These are phyloP conservation scores for Dendrobium officinale DNA, from an alignment of 106 monocot species.

Conservation along the genomic window DNA sequence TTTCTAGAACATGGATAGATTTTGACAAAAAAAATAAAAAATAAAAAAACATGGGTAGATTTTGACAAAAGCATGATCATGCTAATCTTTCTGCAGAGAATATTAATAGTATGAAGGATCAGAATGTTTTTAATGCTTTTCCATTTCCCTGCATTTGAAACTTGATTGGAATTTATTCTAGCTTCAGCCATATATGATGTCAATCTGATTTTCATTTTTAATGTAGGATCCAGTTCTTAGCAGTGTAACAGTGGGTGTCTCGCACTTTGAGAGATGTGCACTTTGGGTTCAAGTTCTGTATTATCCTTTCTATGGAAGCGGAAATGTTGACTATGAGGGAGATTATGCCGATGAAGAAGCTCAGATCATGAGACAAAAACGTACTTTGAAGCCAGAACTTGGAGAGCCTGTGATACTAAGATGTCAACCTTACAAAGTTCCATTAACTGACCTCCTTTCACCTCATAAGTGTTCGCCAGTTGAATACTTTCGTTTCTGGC, in stretches of 20 bases:
- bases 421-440: constrained; percentile 93
- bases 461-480: constrained; percentile 87
- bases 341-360: constrained; percentile 78
- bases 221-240: constrained; percentile 81
- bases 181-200: not conserved
- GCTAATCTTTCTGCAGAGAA: not conserved
- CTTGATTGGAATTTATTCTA: not conserved
- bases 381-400: constrained; percentile 48
- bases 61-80: not conserved
- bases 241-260: constrained; percentile 93
- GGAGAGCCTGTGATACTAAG: constrained; percentile 88
- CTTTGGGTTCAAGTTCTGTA: constrained; percentile 98
- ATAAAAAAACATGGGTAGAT: too few relatives aligned
- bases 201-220: constrained; percentile 1
- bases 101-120: not conserved
- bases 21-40: not conserved
- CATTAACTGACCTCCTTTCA: constrained; percentile 79
- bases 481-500: constrained; percentile 95
- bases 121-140: not conserved
- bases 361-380: constrained; percentile 57
- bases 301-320: constrained; percentile 86
- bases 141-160: not conserved
- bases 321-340: constrained; percentile 44
- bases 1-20: not conserved
- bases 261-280: constrained; percentile 98